Conservation (phyloP, 805 yeast species). For the Yueomyces sinensis region DNA sequence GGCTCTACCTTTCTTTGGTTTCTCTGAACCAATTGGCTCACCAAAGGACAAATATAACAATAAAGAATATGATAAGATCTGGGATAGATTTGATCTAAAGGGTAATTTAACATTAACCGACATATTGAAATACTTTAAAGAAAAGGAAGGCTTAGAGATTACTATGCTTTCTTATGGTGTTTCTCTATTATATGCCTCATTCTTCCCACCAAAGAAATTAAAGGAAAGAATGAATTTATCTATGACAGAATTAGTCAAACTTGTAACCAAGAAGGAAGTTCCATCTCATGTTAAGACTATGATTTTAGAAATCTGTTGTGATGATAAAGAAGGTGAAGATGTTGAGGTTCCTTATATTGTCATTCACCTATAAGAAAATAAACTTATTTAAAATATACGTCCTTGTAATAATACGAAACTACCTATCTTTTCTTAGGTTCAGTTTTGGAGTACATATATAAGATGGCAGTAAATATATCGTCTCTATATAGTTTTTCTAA, state of each 20-base stretch:
- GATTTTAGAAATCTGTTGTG: constrained; percentile 84
- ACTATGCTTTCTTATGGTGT: constrained; percentile 90
- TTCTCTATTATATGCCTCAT: constrained; percentile 79
- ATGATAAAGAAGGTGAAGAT: constrained; percentile 86
- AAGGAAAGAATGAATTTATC: constrained; percentile 60
- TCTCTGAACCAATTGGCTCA: constrained; percentile 89
- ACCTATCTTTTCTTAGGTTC: too few relatives aligned
- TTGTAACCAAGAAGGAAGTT: constrained; percentile 75
- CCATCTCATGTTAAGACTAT: constrained; percentile 62
- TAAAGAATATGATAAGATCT: constrained; percentile 72
- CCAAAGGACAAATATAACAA: constrained; percentile 69
- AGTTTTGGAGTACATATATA: too few relatives aligned
- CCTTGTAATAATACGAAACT: too few relatives aligned
- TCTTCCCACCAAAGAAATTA: constrained; percentile 83
- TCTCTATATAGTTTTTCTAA: too few relatives aligned
- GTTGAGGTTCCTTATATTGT: constrained; percentile 87
- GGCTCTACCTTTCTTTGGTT: constrained; percentile 92
- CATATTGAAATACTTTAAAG: constrained; percentile 60
- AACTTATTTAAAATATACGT: too few relatives aligned
- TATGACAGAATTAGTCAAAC: constrained; percentile 64
- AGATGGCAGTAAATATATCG: too few relatives aligned
- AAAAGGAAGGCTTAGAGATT: constrained; percentile 73
- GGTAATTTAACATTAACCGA: constrained; percentile 68
- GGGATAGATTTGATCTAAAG: constrained; percentile 84
- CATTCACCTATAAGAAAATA: constrained; percentile 37